Evolutionary conservation across 208 protist genomes (phyloP), one percentile per base, ranked within the genome.

Genomic region (Acanthamoeba sp.): DNA sequence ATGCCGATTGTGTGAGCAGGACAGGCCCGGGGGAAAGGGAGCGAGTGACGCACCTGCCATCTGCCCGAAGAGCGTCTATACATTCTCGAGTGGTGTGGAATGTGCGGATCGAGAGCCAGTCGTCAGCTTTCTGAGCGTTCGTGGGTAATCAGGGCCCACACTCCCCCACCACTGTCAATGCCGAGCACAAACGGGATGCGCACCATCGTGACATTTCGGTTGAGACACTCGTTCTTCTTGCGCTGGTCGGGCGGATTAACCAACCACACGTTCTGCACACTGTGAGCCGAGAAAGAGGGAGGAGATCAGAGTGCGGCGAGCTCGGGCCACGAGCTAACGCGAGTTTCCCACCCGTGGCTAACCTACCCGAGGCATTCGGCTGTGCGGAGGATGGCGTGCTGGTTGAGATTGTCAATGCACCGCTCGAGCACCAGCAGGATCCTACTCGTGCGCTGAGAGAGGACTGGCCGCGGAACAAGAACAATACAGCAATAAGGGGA

Each of bases 371-470:
- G 45, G 38, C 84, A 91, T 52, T 95, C 94, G 38, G 94, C 94
- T 32, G 94, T 95, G 27, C 94, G 90, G 24, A 95, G 93, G 24
- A 95, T 76, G 36, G 94, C 94, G 9, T 95, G 71, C 36, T 82
- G 62, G 80, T 95, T 95, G 94, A 94, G 94, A 22, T 94, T 64
- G 34, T 95, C 94, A 12, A 69, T 62, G 38, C 94, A 95, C 42
- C 89, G 69, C 52, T 95, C 94, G n/a, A 95, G 50, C 16, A 95
- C 94, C 32, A 95, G 78, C 91, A 94, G 66, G 16, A 95, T 73
- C 18, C 94, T 24, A 7, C 94, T 55, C 10, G 94, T 93, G 20
- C 94, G 59, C 38, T 94, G 73, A 22, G 32, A 69, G n/a, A 95
- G 88, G 7, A 95, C 94, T 91, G 48, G 24, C 16, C 45, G 7